Evolutionary conservation across 2,329 filamentous ascomycete genomes (phyloP), one percentile per base, ranked within the genome.

Genomic region (Fusarium protoensiforme): DNA sequence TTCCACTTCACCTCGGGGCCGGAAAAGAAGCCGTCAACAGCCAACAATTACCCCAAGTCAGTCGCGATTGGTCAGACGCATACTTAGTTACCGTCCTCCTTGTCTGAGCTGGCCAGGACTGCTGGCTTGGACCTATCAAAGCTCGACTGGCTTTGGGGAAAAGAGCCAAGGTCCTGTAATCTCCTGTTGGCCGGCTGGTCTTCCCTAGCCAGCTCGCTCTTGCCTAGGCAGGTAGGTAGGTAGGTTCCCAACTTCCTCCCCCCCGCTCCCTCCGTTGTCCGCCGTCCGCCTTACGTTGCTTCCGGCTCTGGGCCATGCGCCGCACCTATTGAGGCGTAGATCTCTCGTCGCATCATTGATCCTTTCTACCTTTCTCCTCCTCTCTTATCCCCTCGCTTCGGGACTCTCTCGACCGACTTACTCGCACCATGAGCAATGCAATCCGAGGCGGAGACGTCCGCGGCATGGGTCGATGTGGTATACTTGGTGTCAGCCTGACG

Each of bases 121-220:
- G 18, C 36, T 33, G 27, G 56, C 11, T 7, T 43, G 27, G 22
- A n/a, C 33, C 24, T 20, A 51, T 27, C 24, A 60, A 54, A 48
- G 43, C 16, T 39, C 27, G 63, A 18, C 69, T 58, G 48, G 56
- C 39, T 58, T 33, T 56, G 13, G 27, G 51, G 67, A 48, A 64
- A 58, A 72, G 48, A 66, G 54, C 41, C 53, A 66, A 54, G 39
- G 65, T 77, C 75, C 74, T 77, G 74, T 64, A 77, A 77, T 77
- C 63, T 76, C 72, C 63, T 68, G 59, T 58, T 58, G 43, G n/a
- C 61, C 64, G 63, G 57, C 36, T 54, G 31, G 61, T 68, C 33
- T 46, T 62, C 43, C 43, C 24, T 48, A 41, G 16, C 46, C 33
- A 62, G 18, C 59, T 38, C 22, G 36, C 20, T 13, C 54, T 53